Conservation (phyloP, 2,329 filamentous ascomycete genomes). For the Calonectria hawksworthii region DNA sequence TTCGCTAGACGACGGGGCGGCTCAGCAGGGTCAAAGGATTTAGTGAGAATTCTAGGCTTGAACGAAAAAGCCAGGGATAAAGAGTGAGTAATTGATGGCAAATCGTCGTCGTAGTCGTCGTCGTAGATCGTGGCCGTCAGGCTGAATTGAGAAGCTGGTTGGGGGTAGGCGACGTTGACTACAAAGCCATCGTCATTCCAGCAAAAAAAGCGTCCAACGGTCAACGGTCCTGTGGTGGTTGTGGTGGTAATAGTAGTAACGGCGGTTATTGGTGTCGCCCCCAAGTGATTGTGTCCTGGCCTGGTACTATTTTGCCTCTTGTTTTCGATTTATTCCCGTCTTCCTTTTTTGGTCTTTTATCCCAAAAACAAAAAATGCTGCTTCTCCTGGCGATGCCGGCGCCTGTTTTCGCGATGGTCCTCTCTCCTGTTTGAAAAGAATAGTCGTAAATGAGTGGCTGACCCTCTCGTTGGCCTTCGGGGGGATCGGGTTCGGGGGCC, state of each 20-base stretch:
- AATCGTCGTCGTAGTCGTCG: constrained; percentile 23
- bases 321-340: constrained; percentile 8
- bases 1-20: constrained; percentile 37
- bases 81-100: constrained; percentile 14
- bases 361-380: not conserved
- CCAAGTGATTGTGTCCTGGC: not conserved
- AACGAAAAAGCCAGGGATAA: not conserved
- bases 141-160: not conserved
- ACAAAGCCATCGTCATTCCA: constrained; percentile 25
- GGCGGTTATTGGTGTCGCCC: not conserved
- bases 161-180: constrained; percentile 1
- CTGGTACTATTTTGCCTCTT: not conserved
- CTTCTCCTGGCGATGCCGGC: constrained; percentile 1
- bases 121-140: constrained; percentile 9
- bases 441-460: constrained; percentile 30
- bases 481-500: constrained; percentile 30
- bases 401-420: constrained; percentile 1
- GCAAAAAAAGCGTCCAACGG: constrained; percentile 2
- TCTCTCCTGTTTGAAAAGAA: constrained; percentile 18
- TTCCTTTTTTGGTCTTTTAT: not conserved
- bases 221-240: not conserved
- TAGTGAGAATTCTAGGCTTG: constrained; percentile 3
- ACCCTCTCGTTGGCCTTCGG: constrained; percentile 29
- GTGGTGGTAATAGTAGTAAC: not conserved
- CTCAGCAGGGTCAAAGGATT: constrained; percentile 18